Evolutionary conservation across 1,284 basidiomycete genomes (phyloP).

Genomic region (Cryptococcus hybrid): DNA sequence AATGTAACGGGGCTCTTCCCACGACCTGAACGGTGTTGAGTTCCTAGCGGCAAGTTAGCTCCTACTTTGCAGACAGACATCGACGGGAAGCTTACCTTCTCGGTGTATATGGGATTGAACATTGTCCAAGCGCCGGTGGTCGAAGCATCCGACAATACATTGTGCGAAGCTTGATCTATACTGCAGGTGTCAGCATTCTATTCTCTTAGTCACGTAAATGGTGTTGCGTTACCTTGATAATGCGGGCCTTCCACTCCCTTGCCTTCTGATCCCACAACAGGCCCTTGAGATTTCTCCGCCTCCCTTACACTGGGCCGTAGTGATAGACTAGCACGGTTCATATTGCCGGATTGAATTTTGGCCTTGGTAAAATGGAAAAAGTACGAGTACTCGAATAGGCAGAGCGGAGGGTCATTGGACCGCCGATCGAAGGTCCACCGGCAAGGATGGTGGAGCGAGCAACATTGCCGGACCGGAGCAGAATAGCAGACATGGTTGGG

Average conservation of each 20-base stretch:
- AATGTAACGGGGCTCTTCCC: slow-evolving; percentile 63
- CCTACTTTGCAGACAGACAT: not conserved
- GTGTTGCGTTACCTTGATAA: slow-evolving; percentile 27
- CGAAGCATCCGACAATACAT: slow-evolving; percentile 21
- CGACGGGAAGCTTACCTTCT: slow-evolving; percentile 25
- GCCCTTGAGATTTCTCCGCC: slow-evolving; percentile 5
- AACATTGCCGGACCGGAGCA: slow-evolving; percentile 1
- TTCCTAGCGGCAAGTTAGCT: slow-evolving; percentile 23
- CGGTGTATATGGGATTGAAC: slow-evolving; percentile 49
- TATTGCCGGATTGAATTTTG: too few relatives aligned
- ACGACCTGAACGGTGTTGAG: slow-evolving; percentile 61
- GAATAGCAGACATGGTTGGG: slow-evolving; percentile 8
- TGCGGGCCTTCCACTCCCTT: slow-evolving; percentile 40
- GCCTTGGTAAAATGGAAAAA: too few relatives aligned
- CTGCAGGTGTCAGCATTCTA: not conserved
- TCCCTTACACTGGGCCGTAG: slow-evolving; percentile 21
- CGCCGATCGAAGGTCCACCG: not conserved
- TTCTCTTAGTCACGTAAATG: not conserved
- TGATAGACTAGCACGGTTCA: slow-evolving; percentile 17
- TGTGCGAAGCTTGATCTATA: slow-evolving; percentile 10
- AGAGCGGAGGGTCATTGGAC: not conserved
- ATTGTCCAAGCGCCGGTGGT: slow-evolving; percentile 43
- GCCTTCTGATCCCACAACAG: slow-evolving; percentile 21
- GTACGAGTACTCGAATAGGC: not conserved
- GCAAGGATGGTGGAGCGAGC: slow-evolving; percentile 2